Evolutionary conservation across 768 basidiomycete genomes (phyloP).

Genomic region (Boletus rufocinnamomeus): DNA sequence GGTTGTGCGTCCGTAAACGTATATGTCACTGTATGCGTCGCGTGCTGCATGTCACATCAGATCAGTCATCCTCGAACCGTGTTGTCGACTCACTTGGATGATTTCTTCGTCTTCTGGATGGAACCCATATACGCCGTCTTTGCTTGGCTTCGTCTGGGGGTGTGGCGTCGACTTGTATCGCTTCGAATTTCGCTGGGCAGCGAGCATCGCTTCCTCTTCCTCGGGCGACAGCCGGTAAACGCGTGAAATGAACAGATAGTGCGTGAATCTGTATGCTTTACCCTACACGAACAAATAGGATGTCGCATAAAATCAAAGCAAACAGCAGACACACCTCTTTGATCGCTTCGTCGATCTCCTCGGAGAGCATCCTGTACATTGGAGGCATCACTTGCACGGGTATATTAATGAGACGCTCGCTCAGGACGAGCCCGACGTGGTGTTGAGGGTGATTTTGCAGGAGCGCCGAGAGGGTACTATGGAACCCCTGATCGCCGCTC

Average conservation of each 20-base stretch:
- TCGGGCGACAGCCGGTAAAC: conserved; percentile 73
- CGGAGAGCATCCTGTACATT: conserved; percentile 85
- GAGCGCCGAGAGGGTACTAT: conserved; percentile 53
- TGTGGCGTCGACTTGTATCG: conserved; percentile 33
- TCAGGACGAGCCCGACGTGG: conserved; percentile 80
- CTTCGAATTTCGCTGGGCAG: conserved; percentile 45
- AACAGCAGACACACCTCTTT: conserved; percentile 52
- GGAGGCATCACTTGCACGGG: conserved; percentile 91
- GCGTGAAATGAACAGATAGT: conserved; percentile 75
- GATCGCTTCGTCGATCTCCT: conserved; percentile 77
- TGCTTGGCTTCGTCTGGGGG: conserved; percentile 16
- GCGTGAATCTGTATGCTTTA: conserved; percentile 69
- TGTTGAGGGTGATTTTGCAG: conserved; percentile 29
- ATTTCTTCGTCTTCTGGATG: conserved; percentile 87
- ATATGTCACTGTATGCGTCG: conserved; percentile 35
- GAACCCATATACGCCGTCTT: conserved; percentile 67
- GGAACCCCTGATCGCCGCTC: conserved; percentile 48
- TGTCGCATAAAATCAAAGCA: background rate
- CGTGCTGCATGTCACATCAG: conserved; percentile 13
- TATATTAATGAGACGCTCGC: conserved; percentile 92
- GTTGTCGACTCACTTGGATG: conserved; percentile 48
- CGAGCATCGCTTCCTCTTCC: conserved; percentile 56
- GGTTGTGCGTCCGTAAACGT: conserved; percentile 53
- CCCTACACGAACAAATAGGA: conserved; percentile 35
- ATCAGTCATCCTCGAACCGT: background rate